Evolutionary conservation across 2,329 filamentous ascomycete species (phyloP).

Genomic region (Colletotrichum melonis): DNA sequence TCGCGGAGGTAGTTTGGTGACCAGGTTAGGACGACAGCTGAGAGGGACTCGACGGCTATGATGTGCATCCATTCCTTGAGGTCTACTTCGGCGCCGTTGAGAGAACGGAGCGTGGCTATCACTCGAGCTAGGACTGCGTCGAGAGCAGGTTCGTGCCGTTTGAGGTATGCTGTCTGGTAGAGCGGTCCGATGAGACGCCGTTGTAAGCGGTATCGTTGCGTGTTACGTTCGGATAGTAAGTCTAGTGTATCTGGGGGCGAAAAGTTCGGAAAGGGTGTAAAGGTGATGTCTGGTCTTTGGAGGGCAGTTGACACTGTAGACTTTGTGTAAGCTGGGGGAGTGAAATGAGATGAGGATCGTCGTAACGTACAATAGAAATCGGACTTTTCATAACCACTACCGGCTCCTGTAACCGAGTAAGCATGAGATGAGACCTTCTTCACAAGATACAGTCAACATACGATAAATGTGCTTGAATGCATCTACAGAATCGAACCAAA

Average conservation of each 20-base stretch:
- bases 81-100: slow-evolving; percentile 55
- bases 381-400: slow-evolving; percentile 61
- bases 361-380: slow-evolving; percentile 59
- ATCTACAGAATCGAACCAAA: slow-evolving; percentile 62
- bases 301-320: slow-evolving; percentile 58
- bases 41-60: slow-evolving; percentile 62
- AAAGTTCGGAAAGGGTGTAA: slow-evolving; percentile 42
- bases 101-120: slow-evolving; percentile 47
- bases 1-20: slow-evolving; percentile 59
- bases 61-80: slow-evolving; percentile 69
- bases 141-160: slow-evolving; percentile 53
- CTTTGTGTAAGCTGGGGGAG: not conserved
- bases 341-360: not conserved
- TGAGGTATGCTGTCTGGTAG: slow-evolving; percentile 56
- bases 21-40: slow-evolving; percentile 62
- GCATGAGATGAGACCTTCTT: not conserved
- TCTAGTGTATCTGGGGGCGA: slow-evolving; percentile 57
- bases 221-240: slow-evolving; percentile 60
- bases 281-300: slow-evolving; percentile 54
- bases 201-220: slow-evolving; percentile 59
- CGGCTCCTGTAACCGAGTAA: slow-evolving; percentile 48
- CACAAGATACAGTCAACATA: slow-evolving; percentile 39
- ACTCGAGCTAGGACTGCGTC: slow-evolving; percentile 52
- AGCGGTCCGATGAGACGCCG: slow-evolving; percentile 60
- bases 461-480: slow-evolving; percentile 61